A percentile compares a stretch with the other conserved stretches of the same genome.
phyloP scores from a whole-genome alignment of 2,329 filamentous ascomycete genomes.

The Hypoxylon sp. region DNA sequence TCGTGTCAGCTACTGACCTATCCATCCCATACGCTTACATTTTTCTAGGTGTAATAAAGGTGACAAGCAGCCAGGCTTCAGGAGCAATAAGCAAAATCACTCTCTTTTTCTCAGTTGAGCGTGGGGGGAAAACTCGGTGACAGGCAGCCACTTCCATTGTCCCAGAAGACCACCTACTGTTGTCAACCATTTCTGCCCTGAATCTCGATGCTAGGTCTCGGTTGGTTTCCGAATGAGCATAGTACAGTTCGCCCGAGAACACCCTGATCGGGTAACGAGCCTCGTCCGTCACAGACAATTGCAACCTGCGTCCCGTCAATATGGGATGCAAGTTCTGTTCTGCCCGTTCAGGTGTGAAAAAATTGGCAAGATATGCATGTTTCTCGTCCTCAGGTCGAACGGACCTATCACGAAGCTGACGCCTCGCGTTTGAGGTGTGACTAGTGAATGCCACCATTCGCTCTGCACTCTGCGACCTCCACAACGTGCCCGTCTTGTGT shows the following conservation, averaged over 20 bases:
- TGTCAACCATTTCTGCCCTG: conserved; percentile 18
- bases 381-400: conserved; percentile 35
- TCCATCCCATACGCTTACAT: conserved; percentile 20
- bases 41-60: conserved; percentile 4
- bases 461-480: conserved; percentile 24
- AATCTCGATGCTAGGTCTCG: conserved; percentile 34
- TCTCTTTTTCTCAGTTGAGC: conserved; percentile 9
- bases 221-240: conserved; percentile 24
- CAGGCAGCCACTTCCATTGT: conserved; percentile 18
- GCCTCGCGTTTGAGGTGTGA: conserved; percentile 40
- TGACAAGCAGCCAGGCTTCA: conserved; percentile 6
- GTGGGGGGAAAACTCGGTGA: conserved; percentile 3
- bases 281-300: conserved; percentile 28
- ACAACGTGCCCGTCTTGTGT: conserved; percentile 42
- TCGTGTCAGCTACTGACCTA: conserved; percentile 9
- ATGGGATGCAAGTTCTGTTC: conserved; percentile 18
- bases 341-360: conserved; percentile 3
- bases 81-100: conserved; percentile 16
- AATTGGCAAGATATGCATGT: conserved; percentile 38
- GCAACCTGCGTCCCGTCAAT: conserved; percentile 36
- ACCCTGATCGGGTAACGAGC: conserved; percentile 32
- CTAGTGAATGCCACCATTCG: conserved; percentile 33
- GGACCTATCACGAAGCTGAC: conserved; percentile 37
- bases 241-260: conserved; percentile 15
- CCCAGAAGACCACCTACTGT: conserved; percentile 1